Base-by-base conservation (phyloP, 2,329 filamentous ascomycete species). In the Fusarium sp. region DNA sequence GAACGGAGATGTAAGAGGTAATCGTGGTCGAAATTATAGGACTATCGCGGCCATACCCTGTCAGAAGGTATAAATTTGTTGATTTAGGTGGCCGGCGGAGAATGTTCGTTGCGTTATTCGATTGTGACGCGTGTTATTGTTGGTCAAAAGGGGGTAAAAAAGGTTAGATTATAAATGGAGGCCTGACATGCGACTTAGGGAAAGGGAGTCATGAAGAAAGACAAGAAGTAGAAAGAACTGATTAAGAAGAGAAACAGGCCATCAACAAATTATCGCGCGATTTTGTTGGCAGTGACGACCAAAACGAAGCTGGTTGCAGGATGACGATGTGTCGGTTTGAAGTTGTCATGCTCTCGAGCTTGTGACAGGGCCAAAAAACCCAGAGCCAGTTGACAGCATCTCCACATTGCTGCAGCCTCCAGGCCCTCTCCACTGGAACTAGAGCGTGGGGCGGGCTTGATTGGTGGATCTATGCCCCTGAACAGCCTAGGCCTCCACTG, bases 261-360 rank as follows among this genome's bases (percentile, higher is more conserved):
- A 54, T 41, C 50, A 54, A 41, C 30, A 56, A 40, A 35, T 37
- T 45, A 35, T 37, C n/a, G 14, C 28, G 46, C 26, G 26, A n/a
- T 40, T 32, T 14, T 22, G 40, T 55, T 39, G 44, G 44, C 22
- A 58, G 48, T 67, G 22, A 49, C 47, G 39, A 33, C 35, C 26
- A 59, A 53, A 57, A 56, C 50, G 62, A 67, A 55, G 62, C 62
- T 54, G 44, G 62, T 67, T 65, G 43, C 40, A 65, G 52, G 59
- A 68, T 68, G 66, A 63, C 66, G 67, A 67, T 59, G 67, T 70
- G 62, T 48, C 68, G 54, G 67, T 56, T 69, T 67, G 62, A 65
- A 61, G 54, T 65, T 53, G 65, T 64, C 65, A 67, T 68, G 53
- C 45, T 61, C 20, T 52, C 37, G 35, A 57, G 64, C 64, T 67